Evolutionary conservation across 1,139 yeast genomes (phyloP), one percentile per base, ranked within the genome.

Genomic region (Blastobotrys niveus): DNA sequence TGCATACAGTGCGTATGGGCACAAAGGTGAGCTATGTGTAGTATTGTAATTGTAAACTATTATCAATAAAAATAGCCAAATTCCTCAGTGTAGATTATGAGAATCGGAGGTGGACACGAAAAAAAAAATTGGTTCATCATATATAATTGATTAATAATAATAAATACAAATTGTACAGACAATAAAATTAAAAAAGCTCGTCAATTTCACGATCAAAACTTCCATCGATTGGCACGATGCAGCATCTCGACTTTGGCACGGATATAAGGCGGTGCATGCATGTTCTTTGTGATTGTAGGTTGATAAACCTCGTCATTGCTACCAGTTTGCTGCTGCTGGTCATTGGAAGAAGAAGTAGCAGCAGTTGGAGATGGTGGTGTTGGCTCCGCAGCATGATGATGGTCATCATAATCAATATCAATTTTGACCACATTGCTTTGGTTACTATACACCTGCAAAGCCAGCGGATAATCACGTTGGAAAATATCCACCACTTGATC

Each of bases 401-500:
- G 17, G n/a, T 26, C 38, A 17, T 52, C 58, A 39, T 56, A 56
- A 36, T 57, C 58, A 15, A 59, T 36, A 40, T 59, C 62, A 31
- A 59, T 48, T 24, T 42, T 40, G n/a, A 53, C 54, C n/a, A 52
- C 46, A 17, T 48, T 40, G 32, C 48, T 42, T 10, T 45, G 25
- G 18, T 49, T 45, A 4, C 22, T 19, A 26, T 47, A 52, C 33
- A 58, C 39, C 27, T 52, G 49, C 21, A 42, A 42, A 9, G 53
- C 48, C 31, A 44, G 38, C 6, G 55, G 57, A 14, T 46, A 49
- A 32, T 55, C 55, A 17, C 45, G 43, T 21, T 46, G 31, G 24
- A 54, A 38, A 17, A 74, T 45, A 10, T 64, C 53, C 18, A 56
- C 47, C 2, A 68, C 65, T 5, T 62, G 68, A 14, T 71, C 70